These are phyloP conservation scores for Aspergillus novofumigatus DNA, from an alignment of 2,329 filamentous ascomycete genomes.

Conservation along the genomic window DNA sequence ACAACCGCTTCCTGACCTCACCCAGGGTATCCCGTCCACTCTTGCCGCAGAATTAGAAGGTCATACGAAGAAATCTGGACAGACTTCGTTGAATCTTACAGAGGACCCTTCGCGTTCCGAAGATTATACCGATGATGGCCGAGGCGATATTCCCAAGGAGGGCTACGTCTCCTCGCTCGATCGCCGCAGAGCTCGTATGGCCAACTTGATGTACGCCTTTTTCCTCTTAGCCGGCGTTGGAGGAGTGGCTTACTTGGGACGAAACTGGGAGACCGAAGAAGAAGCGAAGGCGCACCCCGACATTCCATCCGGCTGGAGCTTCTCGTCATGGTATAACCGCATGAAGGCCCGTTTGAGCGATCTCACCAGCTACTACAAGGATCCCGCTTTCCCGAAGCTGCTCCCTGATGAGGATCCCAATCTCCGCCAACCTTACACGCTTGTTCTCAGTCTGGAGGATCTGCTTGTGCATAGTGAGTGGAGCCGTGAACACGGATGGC, in stretches of 20 bases:
- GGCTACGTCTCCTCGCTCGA: conserved; percentile 91
- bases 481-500: conserved; percentile 90
- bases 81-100: conserved; percentile 47
- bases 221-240: conserved; percentile 55
- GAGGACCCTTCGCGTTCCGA: conserved; percentile 47
- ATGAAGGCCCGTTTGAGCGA: conserved; percentile 69
- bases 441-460: conserved; percentile 90
- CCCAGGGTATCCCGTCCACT: conserved; percentile 91
- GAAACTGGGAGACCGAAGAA: conserved; percentile 75
- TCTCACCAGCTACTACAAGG: conserved; percentile 87
- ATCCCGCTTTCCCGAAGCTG: conserved; percentile 90
- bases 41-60: conserved; percentile 68
- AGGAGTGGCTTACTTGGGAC: conserved; percentile 70
- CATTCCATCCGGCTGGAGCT: conserved; percentile 73
- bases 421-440: conserved; percentile 81
- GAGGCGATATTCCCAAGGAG: conserved; percentile 64
- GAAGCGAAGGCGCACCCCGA: conserved; percentile 67
- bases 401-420: conserved; percentile 69
- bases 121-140: conserved; percentile 46
- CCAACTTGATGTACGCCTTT: conserved; percentile 67
- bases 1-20: conserved; percentile 79
- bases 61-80: conserved; percentile 36
- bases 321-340: conserved; percentile 74
- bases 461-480: conserved; percentile 93
- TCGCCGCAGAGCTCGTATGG: conserved; percentile 69